A percentile compares a stretch with the other conserved stretches of the same genome.
Conservation (phyloP, 2,329 filamentous ascomycete species). For the Cryphonectria japonica region DNA sequence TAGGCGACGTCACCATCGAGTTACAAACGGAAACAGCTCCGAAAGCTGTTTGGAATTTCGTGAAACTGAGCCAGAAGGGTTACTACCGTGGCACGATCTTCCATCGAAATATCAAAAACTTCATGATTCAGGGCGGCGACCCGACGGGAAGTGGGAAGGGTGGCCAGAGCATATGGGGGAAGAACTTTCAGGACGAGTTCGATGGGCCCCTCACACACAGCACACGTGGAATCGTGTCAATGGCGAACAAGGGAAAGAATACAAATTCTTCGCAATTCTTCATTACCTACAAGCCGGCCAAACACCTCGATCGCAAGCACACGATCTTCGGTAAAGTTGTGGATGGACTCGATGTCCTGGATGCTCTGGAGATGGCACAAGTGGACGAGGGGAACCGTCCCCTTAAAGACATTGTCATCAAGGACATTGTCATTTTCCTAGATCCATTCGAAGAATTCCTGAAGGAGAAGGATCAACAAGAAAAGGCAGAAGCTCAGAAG, state of each 20-base stretch:
- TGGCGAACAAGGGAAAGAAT: constrained; percentile 99
- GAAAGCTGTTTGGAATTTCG: constrained; percentile 96
- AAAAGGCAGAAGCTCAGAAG: constrained; percentile 59
- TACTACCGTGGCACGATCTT: constrained; percentile 87
- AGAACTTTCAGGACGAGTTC: constrained; percentile 92
- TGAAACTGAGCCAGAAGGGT: constrained; percentile 82
- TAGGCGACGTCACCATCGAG: constrained; percentile 85
- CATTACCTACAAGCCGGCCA: constrained; percentile 82
- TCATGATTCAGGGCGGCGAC: constrained; percentile 98
- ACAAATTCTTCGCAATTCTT: constrained; percentile 97
- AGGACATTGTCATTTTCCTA: constrained; percentile 82
- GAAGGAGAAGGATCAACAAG: constrained; percentile 69
- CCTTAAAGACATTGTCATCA: constrained; percentile 76
- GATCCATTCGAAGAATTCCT: constrained; percentile 96
- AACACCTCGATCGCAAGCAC: constrained; percentile 92
- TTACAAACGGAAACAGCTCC: constrained; percentile 90
- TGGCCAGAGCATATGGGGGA: constrained; percentile 90
- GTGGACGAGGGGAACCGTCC: constrained; percentile 79
- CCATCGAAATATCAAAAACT: constrained; percentile 91
- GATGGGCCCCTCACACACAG: constrained; percentile 88
- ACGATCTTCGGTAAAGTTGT: constrained; percentile 93
- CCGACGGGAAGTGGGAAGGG: constrained; percentile 90
- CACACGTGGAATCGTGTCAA: constrained; percentile 77
- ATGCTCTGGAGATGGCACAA: constrained; percentile 75
- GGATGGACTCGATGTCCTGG: constrained; percentile 72